phyloP scores from a whole-genome alignment of 169 alveolate species.

The Eimeria necatrix region DNA sequence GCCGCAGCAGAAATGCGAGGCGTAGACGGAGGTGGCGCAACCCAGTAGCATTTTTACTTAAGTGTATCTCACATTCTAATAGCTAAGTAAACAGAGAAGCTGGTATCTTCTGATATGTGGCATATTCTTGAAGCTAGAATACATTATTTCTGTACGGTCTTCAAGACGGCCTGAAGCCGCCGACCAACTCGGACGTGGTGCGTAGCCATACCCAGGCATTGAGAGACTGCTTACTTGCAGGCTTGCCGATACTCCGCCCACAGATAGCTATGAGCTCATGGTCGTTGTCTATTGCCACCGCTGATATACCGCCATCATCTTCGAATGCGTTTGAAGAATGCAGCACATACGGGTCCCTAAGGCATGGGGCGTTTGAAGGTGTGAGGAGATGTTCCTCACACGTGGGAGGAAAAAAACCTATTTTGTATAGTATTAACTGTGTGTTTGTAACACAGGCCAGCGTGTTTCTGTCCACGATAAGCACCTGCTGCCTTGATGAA shows the following conservation, averaged over 20 bases:
- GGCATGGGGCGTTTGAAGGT: background rate
- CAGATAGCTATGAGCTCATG: conserved; percentile 71
- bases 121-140: background rate
- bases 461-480: conserved; percentile 35
- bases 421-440: conserved; percentile 46
- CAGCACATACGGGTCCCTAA: conserved; percentile 12
- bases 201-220: background rate
- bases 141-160: too few species aligned
- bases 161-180: too few species aligned
- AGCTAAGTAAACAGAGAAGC: background rate
- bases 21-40: background rate
- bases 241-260: conserved; percentile 67
- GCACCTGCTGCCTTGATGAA: conserved; percentile 64
- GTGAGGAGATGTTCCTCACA: background rate
- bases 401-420: conserved; percentile 2
- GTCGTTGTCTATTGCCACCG: conserved; percentile 64
- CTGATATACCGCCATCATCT: conserved; percentile 66
- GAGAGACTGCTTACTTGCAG: conserved; percentile 41
- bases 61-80: background rate
- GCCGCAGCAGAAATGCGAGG: background rate
- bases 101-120: background rate
- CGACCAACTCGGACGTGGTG: background rate
- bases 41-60: background rate
- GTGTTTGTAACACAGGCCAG: conserved; percentile 66
- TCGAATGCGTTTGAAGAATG: conserved; percentile 42